A percentile compares a stretch with the other conserved stretches of the same genome.
phyloP scores from a whole-genome alignment of 1,139 yeast genomes.

The Candida gigantensis region DNA sequence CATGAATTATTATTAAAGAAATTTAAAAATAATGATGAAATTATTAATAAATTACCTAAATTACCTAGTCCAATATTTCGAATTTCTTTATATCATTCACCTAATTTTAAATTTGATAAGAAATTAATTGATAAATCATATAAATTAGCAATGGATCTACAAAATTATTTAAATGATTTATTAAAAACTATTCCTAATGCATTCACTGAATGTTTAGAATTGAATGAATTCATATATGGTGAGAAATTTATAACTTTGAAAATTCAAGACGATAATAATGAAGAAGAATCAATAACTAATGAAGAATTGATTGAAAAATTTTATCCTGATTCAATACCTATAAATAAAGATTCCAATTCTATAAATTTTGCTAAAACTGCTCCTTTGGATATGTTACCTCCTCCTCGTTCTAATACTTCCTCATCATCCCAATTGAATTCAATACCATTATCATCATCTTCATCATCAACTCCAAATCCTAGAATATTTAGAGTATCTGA shows the following conservation, averaged over 20 bases:
- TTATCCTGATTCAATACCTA: conserved; percentile 21
- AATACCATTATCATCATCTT: too few species aligned
- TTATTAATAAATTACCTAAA: conserved; percentile 27
- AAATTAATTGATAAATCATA: conserved; percentile 19
- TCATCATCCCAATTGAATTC: background rate
- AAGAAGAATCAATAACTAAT: conserved; percentile 5
- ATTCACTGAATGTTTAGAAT: conserved; percentile 17
- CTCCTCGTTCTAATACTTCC: too few species aligned
- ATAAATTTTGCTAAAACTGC: conserved; percentile 28
- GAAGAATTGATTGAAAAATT: conserved; percentile 25
- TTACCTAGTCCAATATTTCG: conserved; percentile 38
- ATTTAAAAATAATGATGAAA: conserved; percentile 14
- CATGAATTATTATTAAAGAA: too few species aligned
- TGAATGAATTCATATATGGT: conserved; percentile 19
- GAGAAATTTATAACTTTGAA: conserved; percentile 11
- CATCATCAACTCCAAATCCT: background rate
- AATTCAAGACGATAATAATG: conserved; percentile 7
- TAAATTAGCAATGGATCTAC: conserved; percentile 35
- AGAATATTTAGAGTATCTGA: conserved; percentile 9
- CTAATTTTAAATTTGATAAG: conserved; percentile 17
- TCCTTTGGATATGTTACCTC: conserved; percentile 24
- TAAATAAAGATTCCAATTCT: conserved; percentile 15
- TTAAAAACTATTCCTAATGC: conserved; percentile 13
- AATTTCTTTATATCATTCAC: conserved; percentile 7
- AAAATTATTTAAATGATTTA: conserved; percentile 33